Evolutionary conservation across 2,329 filamentous ascomycete genomes (phyloP).

Genomic region (Cladobotryum protrusum): DNA sequence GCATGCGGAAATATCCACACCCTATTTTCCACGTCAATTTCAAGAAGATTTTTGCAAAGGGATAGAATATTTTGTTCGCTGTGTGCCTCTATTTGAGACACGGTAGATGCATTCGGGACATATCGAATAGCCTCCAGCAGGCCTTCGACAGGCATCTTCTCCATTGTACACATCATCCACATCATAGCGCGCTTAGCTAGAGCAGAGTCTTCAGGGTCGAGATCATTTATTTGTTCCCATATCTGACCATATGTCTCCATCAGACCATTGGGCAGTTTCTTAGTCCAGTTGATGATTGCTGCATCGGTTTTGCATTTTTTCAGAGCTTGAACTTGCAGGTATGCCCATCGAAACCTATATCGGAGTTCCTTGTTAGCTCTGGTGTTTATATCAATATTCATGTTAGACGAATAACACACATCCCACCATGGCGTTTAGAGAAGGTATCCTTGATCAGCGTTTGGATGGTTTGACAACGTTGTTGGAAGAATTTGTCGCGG

Average conservation of each 20-base stretch:
- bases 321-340: constrained; percentile 13
- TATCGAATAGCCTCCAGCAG: constrained; percentile 1
- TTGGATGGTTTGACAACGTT: background rate
- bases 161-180: background rate
- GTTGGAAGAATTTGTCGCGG: background rate
- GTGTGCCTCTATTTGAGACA: background rate
- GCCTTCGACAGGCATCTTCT: background rate
- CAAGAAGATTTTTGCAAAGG: constrained; percentile 2
- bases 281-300: constrained; percentile 11
- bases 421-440: background rate
- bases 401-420: background rate
- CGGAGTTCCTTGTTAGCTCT: background rate
- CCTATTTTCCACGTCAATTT: background rate
- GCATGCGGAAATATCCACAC: constrained; percentile 5
- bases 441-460: background rate
- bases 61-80: background rate
- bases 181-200: constrained; percentile 11
- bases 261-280: constrained; percentile 8
- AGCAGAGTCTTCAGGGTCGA: constrained; percentile 7
- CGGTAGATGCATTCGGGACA: background rate
- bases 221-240: background rate
- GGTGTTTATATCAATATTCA: background rate
- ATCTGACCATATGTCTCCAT: constrained; percentile 13
- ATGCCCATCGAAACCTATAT: constrained; percentile 17
- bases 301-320: constrained; percentile 2